Conservation (phyloP, 2,329 filamentous ascomycete genomes). For the Diaporthe sp. region DNA sequence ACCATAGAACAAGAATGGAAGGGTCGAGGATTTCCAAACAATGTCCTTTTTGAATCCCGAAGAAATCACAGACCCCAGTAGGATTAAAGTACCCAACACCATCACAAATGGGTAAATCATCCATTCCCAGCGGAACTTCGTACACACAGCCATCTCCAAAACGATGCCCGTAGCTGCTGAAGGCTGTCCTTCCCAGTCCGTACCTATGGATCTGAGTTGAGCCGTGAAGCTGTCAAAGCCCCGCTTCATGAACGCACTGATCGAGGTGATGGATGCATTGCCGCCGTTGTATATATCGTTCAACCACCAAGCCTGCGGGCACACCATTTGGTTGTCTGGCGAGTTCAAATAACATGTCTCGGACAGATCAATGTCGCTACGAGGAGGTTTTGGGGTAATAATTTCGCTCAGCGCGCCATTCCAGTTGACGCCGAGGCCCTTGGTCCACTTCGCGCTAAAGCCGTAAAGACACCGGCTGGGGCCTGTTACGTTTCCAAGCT, state of each 20-base stretch:
- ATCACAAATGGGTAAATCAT: conserved; percentile 1
- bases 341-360: not conserved
- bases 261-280: conserved; percentile 2
- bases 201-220: not conserved
- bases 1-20: conserved; percentile 6
- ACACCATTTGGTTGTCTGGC: not conserved
- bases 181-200: not conserved
- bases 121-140: not conserved
- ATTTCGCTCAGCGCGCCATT: not conserved
- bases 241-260: conserved; percentile 7
- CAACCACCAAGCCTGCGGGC: conserved; percentile 2
- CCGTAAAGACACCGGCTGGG: conserved; percentile 11
- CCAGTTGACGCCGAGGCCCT: not conserved
- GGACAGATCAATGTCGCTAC: not conserved
- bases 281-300: not conserved
- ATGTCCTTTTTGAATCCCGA: conserved; percentile 15
- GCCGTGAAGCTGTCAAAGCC: conserved; percentile 6
- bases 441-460: not conserved
- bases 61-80: not conserved
- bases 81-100: not conserved
- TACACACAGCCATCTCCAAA: not conserved
- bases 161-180: not conserved
- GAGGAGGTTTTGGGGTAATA: not conserved
- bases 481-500: not conserved
- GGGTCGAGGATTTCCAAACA: conserved; percentile 2